phyloP scores from a whole-genome alignment of 169 alveolate genomes.

The Besnoitia besnoiti region DNA sequence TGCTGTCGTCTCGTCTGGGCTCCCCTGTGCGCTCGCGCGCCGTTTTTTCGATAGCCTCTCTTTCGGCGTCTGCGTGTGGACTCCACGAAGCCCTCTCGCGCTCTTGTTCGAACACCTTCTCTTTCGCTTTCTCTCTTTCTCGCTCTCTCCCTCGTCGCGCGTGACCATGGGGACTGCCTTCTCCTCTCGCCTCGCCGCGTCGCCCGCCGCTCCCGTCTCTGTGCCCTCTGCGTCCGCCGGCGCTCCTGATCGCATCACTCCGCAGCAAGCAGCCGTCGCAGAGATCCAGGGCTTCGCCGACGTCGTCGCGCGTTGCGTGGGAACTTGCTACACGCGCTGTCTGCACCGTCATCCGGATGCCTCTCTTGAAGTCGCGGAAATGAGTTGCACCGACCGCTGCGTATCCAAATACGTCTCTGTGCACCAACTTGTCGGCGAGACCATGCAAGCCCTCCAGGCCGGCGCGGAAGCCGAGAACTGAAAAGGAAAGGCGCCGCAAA shows the following conservation, averaged over 20 bases:
- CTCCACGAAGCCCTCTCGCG: not conserved
- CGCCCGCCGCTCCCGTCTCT: not conserved
- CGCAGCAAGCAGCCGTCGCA: not conserved
- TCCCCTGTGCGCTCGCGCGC: no score
- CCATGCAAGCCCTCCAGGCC: not conserved
- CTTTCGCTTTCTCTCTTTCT: not conserved
- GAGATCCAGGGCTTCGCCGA: conserved; percentile 44
- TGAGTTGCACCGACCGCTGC: conserved; percentile 47
- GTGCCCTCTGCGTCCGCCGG: not conserved
- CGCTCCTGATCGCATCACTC: not conserved
- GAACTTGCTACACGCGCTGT: conserved; percentile 36
- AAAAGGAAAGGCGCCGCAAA: no score
- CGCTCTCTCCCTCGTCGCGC: not conserved
- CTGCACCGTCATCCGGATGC: not conserved
- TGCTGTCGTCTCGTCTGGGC: no score
- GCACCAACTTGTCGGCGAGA: conserved; percentile 30
- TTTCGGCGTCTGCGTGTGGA: no score
- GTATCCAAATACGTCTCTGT: conserved; percentile 10
- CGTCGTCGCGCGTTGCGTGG: conserved; percentile 16
- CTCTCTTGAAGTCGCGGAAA: not conserved
- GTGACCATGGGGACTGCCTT: not conserved
- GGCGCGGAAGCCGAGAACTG: not conserved
- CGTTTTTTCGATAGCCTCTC: no score
- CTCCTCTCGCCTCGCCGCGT: not conserved
- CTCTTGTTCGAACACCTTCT: not conserved